These are phyloP conservation scores for Musa acuminata DNA, from an alignment of 176 grass and related monocot genomes.

Conservation along the genomic window DNA sequence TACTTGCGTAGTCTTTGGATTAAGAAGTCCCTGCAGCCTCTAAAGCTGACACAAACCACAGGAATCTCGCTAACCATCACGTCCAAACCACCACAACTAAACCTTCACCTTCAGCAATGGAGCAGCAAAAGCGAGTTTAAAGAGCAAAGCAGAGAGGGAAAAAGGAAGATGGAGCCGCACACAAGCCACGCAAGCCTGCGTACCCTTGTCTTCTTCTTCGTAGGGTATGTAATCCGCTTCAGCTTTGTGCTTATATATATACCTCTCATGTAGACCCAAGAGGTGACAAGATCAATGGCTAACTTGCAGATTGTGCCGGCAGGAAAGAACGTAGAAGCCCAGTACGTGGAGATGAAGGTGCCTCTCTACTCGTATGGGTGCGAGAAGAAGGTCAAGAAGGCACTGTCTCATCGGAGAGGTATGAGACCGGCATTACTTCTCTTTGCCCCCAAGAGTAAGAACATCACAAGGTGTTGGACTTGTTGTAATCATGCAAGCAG, in stretches of 20 bases:
- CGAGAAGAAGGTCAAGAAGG: slow-evolving; percentile 94
- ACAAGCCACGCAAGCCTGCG: background rate
- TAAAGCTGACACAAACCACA: too few species aligned
- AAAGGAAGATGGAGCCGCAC: too few species aligned
- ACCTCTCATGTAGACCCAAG: too few species aligned
- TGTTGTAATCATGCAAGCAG: slow-evolving; percentile 23
- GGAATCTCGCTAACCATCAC: too few species aligned
- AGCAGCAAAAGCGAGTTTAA: background rate
- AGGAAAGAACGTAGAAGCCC: slow-evolving; percentile 53
- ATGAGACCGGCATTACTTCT: background rate
- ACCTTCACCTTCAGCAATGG: background rate
- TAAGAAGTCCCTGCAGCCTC: too few species aligned
- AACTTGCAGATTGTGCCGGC: slow-evolving; percentile 73
- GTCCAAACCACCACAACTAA: background rate
- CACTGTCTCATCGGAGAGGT: slow-evolving; percentile 61
- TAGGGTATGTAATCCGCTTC: background rate
- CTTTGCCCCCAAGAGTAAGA: background rate
- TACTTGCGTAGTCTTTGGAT: too few species aligned
- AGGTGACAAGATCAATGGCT: slow-evolving; percentile 25
- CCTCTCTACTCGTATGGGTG: slow-evolving; percentile 87
- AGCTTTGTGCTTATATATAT: too few species aligned
- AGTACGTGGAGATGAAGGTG: slow-evolving; percentile 92
- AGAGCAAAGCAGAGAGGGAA: too few species aligned
- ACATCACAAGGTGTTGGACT: too few species aligned
- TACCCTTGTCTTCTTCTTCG: background rate